Evolutionary conservation across 1,284 basidiomycete species (phyloP), one percentile per base, ranked within the genome.

Genomic region (Fistulinella staudtii): DNA sequence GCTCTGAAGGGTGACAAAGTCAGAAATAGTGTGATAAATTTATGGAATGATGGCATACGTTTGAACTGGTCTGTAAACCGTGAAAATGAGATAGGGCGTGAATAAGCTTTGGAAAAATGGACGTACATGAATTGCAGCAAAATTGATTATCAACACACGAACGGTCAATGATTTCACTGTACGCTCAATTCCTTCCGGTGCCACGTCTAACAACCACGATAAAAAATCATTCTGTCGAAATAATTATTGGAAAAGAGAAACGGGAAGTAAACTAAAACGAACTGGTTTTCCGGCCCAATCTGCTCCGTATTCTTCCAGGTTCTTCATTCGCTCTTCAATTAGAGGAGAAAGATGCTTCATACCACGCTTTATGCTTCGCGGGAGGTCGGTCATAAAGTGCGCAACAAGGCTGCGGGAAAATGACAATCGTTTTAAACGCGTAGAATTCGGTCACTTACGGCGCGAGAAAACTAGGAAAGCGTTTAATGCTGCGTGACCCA

Each of bases 211-310:
- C 23, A 36, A 17, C 36, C 36, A 36, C 8, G 36, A 15, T 5
- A 36, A 24, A 5, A 24, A 3, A 11, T 36, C 23, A 11, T 25
- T 25, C 36, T 36, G 9, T 13, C 5, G 17, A 17, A 9, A 13
- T 14, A 21, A 18, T 3, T 1, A n/a, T n/a, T 15, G 11, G 22
- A 14, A 41, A 46, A 68, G 3, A 14, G 57, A 2, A 28, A 23
- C 8, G 2, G 5, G 18, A 20, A 35, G 1, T 24, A 10, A 15
- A 18, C 28, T 20, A 9, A 6, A 10, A 55, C 63, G 2, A 43
- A 70, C 70, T 20, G 69, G 67, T 50, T 64, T 69, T n/a, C 65
- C 67, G 5, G 60, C 42, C 64, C 65, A 72, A 31, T 67, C 59
- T 4, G 61, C 54, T 1, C 70, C 71, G 36, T 61, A 50, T 39